phyloP scores from a whole-genome alignment of 345 rosid genomes.

The Raphanus sativus region DNA sequence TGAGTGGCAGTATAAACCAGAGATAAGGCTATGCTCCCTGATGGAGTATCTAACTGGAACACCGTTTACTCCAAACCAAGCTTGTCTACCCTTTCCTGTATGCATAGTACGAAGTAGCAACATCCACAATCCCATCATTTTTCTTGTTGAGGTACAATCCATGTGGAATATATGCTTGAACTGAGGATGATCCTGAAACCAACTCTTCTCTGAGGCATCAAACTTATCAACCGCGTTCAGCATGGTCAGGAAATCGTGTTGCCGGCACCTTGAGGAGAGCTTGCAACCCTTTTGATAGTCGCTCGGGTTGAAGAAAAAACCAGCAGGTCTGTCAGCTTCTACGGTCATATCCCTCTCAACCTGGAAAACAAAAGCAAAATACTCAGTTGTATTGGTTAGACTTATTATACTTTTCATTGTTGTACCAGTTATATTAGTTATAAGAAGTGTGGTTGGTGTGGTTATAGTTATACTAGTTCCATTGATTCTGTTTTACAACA shows the following conservation, averaged over 20 bases:
- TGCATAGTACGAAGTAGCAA: background rate
- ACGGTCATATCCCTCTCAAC: too few species aligned
- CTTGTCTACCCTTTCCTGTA: background rate
- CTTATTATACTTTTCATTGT: background rate
- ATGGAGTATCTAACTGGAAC: background rate
- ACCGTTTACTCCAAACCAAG: background rate
- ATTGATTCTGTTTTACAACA: background rate
- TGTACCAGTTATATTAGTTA: background rate
- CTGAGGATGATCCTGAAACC: background rate
- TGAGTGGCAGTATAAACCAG: background rate
- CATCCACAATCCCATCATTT: background rate
- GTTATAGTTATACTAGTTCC: background rate
- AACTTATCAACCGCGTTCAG: background rate
- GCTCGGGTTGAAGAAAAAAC: too few species aligned
- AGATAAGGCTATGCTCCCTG: background rate
- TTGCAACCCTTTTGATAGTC: too few species aligned
- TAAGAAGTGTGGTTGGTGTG: background rate
- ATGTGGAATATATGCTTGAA: background rate
- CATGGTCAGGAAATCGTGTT: too few species aligned
- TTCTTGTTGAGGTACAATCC: background rate
- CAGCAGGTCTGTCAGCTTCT: too few species aligned
- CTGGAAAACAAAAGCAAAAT: too few species aligned
- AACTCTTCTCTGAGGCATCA: background rate
- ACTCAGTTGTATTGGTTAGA: background rate
- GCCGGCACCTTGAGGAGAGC: too few species aligned